Evolutionary conservation across 768 basidiomycete species (phyloP).

Genomic region (Auricularia auricula-judae): DNA sequence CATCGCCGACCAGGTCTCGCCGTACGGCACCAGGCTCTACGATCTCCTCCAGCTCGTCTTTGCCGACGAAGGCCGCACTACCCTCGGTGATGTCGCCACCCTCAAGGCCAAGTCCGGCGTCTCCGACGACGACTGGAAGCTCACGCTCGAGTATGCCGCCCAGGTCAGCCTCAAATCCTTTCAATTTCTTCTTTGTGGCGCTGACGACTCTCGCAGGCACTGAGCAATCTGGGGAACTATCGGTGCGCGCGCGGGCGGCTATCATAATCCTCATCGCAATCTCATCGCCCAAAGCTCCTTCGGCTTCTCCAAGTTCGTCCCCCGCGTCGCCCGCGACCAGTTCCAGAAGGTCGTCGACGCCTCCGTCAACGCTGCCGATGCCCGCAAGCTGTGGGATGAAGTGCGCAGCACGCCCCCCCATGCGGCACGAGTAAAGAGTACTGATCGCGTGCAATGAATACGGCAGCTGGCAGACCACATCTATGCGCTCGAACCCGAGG

Average conservation of each 20-base stretch:
- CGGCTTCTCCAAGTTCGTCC: slow-evolving; percentile 79
- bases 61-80: slow-evolving; percentile 38
- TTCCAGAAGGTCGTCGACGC: slow-evolving; percentile 52
- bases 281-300: slow-evolving; percentile 65
- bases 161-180: slow-evolving; percentile 32
- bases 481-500: slow-evolving; percentile 54
- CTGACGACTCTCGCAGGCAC: slow-evolving; percentile 19
- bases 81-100: slow-evolving; percentile 39
- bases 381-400: slow-evolving; percentile 50
- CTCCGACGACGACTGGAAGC: slow-evolving; percentile 51
- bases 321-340: slow-evolving; percentile 48
- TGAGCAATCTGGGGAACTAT: slow-evolving; percentile 38
- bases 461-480: slow-evolving; percentile 62
- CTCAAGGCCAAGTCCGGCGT: slow-evolving; percentile 47
- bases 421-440: not conserved
- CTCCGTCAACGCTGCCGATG: slow-evolving; percentile 48
- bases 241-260: not conserved
- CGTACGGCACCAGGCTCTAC: slow-evolving; percentile 53
- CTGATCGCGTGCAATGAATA: not conserved
- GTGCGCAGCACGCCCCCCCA: slow-evolving; percentile 23
- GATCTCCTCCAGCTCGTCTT: slow-evolving; percentile 64
- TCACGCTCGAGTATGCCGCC: slow-evolving; percentile 56
- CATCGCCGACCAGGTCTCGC: slow-evolving; percentile 77
- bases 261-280: slow-evolving; percentile 12
- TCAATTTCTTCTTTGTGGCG: not conserved